Percentiles rank a stretch among this genome's conserved stretches.
Evolutionary conservation across 805 yeast genomes (phyloP).

Genomic region (Wickerhamia fluorescens): DNA sequence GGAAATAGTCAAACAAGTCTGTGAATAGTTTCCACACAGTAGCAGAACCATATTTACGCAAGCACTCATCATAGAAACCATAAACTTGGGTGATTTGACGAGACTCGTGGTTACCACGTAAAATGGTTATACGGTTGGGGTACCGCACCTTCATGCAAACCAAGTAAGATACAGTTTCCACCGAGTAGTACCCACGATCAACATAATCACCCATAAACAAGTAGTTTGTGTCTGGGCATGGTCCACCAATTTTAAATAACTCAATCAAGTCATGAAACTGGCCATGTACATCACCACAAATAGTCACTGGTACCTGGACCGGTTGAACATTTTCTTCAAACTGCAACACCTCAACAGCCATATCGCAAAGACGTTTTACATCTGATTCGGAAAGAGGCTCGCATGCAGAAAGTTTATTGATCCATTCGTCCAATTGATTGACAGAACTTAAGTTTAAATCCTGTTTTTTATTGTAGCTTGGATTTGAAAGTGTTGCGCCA

Average conservation of each 20-base stretch:
- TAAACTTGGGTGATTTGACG: constrained; percentile 95
- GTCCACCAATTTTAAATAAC: constrained; percentile 77
- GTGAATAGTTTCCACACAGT: constrained; percentile 91
- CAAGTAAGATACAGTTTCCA: constrained; percentile 82
- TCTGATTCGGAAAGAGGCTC: constrained; percentile 77
- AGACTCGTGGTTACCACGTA: constrained; percentile 93
- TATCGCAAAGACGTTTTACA: constrained; percentile 71
- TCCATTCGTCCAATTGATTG: constrained; percentile 81
- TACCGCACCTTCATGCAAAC: constrained; percentile 90
- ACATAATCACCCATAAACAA: constrained; percentile 64
- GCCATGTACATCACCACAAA: constrained; percentile 96
- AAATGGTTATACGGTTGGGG: constrained; percentile 84
- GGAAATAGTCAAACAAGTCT: constrained; percentile 87
- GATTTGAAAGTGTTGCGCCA: constrained; percentile 2
- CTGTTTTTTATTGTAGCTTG: constrained; percentile 24
- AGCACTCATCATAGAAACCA: constrained; percentile 93
- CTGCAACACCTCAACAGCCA: constrained; percentile 88
- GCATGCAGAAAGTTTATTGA: constrained; percentile 69
- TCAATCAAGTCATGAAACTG: constrained; percentile 95
- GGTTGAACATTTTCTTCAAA: constrained; percentile 94
- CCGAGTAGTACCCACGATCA: constrained; percentile 85
- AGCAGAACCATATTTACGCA: constrained; percentile 87
- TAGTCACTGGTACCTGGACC: constrained; percentile 90
- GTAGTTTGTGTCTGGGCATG: constrained; percentile 45
- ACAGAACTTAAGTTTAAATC: constrained; percentile 34